Base-by-base conservation (phyloP, 2,329 filamentous ascomycete genomes). In the Colletotrichum acutatum region DNA sequence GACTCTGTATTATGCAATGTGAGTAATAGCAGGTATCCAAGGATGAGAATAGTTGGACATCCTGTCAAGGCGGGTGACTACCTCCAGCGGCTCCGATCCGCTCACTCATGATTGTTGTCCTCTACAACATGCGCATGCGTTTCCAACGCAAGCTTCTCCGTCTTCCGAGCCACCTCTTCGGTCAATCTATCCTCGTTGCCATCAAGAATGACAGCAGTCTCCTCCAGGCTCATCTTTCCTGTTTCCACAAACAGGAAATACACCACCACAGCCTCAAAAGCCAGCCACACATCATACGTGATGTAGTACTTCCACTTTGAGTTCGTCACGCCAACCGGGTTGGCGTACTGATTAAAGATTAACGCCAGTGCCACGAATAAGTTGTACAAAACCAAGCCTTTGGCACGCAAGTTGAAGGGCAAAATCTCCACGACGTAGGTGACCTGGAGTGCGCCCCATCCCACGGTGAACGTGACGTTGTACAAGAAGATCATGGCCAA, bases 401-500 rank as follows among this genome's bases (percentile, higher is more conserved):
- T 70, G 32, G 70, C 66, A 22, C 83, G 82, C 14, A 83, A 76
- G 22, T 78, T 77, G 72, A 78, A 84, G 0, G 83, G 83, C 16
- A 85, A 77, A 72, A 88, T 85, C 76, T 87, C 86, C 62, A 83
- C 82, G 16, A 80, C 79, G 76, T 86, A 87, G 19, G 81, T 81
- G 53, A 85, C 80, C 34, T 84, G 79, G 32, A 87, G 77, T 62
- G 82, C 81, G 49, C 81, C 81, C 79, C 80, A 84, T 66, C 83
- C 82, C 57, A 83, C 74, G 75, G 82, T 82, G 79, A 78, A 78
- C 19, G 74, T 72, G 62, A 78, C 76, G 66, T 78, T 78, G 76
- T 79, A 82, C 54, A 81, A 42, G 71, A 81, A 82, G 71, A 83
- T 80, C 77, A 82, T 78, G 71, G 78, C 77, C 42, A 82, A 73